phyloP scores from a whole-genome alignment of 2,329 filamentous ascomycete species.

The Hymenoscyphus occultus region DNA sequence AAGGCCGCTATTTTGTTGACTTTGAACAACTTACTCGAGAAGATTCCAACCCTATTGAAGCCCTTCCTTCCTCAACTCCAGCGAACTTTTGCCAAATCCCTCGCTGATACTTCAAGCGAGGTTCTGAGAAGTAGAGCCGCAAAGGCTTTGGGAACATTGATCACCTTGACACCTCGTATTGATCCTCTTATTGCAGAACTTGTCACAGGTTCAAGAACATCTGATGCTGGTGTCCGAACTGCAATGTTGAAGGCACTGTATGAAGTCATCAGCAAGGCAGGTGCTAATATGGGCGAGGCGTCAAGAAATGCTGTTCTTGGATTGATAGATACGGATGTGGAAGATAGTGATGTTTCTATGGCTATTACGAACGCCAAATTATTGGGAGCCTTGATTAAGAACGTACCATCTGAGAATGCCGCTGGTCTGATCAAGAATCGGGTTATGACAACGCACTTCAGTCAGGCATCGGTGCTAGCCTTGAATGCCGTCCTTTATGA shows the following conservation, averaged over 20 bases:
- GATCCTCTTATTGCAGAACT: conserved; percentile 91
- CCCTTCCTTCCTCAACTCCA: conserved; percentile 96
- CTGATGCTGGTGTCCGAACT: conserved; percentile 80
- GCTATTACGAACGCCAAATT: conserved; percentile 87
- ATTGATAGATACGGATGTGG: conserved; percentile 81
- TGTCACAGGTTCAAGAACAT: conserved; percentile 91
- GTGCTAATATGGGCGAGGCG: conserved; percentile 88
- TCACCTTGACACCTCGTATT: conserved; percentile 91
- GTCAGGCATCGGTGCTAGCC: conserved; percentile 74
- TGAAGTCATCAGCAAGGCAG: conserved; percentile 93
- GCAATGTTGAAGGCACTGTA: conserved; percentile 97
- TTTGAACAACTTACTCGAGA: conserved; percentile 91
- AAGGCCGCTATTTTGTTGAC: conserved; percentile 93
- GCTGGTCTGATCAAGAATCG: conserved; percentile 60
- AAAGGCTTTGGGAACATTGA: conserved; percentile 89
- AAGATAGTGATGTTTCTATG: conserved; percentile 73
- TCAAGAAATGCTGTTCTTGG: conserved; percentile 82
- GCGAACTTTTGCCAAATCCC: conserved; percentile 91
- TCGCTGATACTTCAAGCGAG: conserved; percentile 91
- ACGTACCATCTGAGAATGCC: conserved; percentile 71
- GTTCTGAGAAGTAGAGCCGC: conserved; percentile 82
- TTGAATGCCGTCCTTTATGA: conserved; percentile 88
- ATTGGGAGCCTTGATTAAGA: conserved; percentile 84
- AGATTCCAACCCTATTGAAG: conserved; percentile 93
- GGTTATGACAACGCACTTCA: conserved; percentile 74